Base-by-base conservation (phyloP, 2,329 filamentous ascomycete genomes). In the Fusarium kyushuense region DNA sequence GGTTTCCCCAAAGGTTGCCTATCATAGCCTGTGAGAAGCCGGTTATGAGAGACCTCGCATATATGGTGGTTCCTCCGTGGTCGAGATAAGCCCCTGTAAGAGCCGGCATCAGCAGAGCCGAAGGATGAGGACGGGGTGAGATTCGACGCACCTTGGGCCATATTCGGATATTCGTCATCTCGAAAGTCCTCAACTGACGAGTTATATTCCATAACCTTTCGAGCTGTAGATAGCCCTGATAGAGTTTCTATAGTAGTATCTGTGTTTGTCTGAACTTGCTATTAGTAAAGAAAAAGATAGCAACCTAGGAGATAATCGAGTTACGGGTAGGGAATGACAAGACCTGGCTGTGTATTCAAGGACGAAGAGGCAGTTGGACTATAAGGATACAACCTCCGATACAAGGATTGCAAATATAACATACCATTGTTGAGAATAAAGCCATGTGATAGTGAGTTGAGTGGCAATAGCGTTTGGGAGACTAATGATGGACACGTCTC, bases 1-100 rank as follows among this genome's bases (percentile, higher is more conserved):
- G 89, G 69, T 92, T 92, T 13, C 89, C 89, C 70, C 89, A 89
- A n/a, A 91, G 80, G 63, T 84, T 85, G 33, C 79, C 73, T 40
- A 84, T 79, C 76, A 91, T 83, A 68, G 87, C 84, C 4, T 78
- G 74, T 8, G 85, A 82, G 75, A 90, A 89, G 25, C 80, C 79
- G 45, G 84, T 81, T 40, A 90, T 79, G 35, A 88, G 81, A 27
- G 87, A 87, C 65, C 81, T 84, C 43, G 88, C 84, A 70, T 88
- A 88, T 40, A 89, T 82, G 33, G 85, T 87, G 35, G 84, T 79
- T 29, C 84, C 85, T 42, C 84, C 84, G 75, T 89, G 87, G 71
- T 89, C 87, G 25, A 89, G 83, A 72, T 89, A 89, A 48, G 82
- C 74, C 36, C 72, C 73, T 75, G 46, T 29, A 49, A 46, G 36